Conservation (phyloP, 768 basidiomycete species). For the Mycena epipterygia region DNA sequence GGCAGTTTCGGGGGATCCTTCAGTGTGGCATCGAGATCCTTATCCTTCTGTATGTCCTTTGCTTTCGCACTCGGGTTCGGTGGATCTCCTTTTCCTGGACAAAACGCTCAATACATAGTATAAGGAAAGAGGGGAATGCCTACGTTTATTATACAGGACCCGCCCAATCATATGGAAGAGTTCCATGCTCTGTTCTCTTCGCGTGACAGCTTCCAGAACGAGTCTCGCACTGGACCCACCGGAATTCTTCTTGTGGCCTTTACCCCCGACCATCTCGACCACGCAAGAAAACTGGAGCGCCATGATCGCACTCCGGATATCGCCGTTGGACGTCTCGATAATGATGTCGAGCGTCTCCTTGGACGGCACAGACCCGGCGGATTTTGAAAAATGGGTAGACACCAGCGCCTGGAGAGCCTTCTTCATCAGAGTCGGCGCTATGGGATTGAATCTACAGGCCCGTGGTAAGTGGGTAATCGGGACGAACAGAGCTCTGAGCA, state of each 20-base stretch:
- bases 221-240: constrained; percentile 44
- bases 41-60: constrained; percentile 75
- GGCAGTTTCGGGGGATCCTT: constrained; percentile 72
- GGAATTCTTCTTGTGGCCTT: constrained; percentile 50
- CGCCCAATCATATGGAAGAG: constrained; percentile 96
- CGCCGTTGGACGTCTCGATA: constrained; percentile 87
- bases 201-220: constrained; percentile 80
- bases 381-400: constrained; percentile 57
- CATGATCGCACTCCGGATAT: constrained; percentile 95
- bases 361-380: constrained; percentile 56
- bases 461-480: not conserved
- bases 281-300: constrained; percentile 89
- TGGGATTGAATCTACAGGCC: constrained; percentile 84
- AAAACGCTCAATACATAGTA: constrained; percentile 13
- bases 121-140: constrained; percentile 39
- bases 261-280: constrained; percentile 49
- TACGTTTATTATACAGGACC: constrained; percentile 96
- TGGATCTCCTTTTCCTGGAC: constrained; percentile 81
- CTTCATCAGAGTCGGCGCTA: constrained; percentile 87
- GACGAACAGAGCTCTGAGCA: constrained; percentile 26
- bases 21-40: constrained; percentile 67
- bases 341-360: constrained; percentile 82
- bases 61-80: constrained; percentile 65
- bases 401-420: constrained; percentile 80
- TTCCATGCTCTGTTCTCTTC: constrained; percentile 87